phyloP scores from a whole-genome alignment of 148 eudicot genomes.

The Arctostaphylos glauca region DNA sequence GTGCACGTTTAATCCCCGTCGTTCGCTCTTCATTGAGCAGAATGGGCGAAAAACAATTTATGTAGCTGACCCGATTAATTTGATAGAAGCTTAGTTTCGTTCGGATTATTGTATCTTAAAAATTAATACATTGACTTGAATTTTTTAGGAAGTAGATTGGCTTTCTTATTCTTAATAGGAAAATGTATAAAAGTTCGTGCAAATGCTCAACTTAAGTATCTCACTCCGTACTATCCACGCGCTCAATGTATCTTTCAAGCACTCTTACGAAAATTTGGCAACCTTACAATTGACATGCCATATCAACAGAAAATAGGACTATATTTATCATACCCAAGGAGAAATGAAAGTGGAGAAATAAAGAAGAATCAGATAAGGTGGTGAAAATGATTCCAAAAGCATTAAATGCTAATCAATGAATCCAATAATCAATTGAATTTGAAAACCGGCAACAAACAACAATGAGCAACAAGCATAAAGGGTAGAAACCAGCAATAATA shows the following conservation, averaged over 20 bases:
- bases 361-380: neutral
- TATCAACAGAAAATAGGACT: neutral
- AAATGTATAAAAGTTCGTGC: neutral
- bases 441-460: neutral
- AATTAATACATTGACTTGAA: neutral
- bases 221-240: neutral
- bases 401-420: neutral
- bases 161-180: neutral
- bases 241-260: too few species aligned
- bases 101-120: neutral
- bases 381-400: neutral
- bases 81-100: neutral
- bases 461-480: neutral
- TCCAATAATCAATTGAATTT: neutral
- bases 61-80: neutral
- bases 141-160: neutral
- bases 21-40: too few species aligned
- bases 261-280: neutral
- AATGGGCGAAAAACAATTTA: neutral
- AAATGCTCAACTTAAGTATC: neutral
- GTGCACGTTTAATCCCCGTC: too few species aligned
- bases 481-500: neutral
- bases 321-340: neutral
- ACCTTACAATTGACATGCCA: neutral
- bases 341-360: neutral